Base-by-base conservation (phyloP, 2,329 filamentous ascomycete species). In the Aspergillus eucalypticola region DNA sequence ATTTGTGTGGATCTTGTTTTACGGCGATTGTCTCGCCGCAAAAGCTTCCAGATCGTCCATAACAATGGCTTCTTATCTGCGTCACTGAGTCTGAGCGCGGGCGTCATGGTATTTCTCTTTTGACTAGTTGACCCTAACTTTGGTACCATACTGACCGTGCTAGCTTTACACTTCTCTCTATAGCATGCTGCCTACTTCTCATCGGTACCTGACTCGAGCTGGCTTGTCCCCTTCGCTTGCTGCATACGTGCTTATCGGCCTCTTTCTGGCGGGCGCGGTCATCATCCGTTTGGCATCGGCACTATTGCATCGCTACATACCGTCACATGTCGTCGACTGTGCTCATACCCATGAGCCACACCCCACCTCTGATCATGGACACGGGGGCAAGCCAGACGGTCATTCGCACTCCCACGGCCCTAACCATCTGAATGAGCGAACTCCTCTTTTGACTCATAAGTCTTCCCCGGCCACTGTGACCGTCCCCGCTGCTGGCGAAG, bases 161-260 rank as follows among this genome's bases (percentile, higher is more conserved):
- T 41, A 96, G 92, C 84, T 96, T 42, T 97, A 96, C 76, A 96
- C 93, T 38, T 88, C 94, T 1, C 79, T 98, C 29, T 96, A 93
- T 75, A 95, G 88, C 76, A 97, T 98, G 90, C 84, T 98, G 7
- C 94, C 94, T 8, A 92, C 91, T 19, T 88, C 94, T 2, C 92
- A 90, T 71, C 82, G 82, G 41, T 96, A 96, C 71, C 83, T 99
- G 3, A 81, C 84, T 60, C 82, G 87, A 57, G 89, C 87, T 54
- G 88, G 87, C 15, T 88, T 88, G 75, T 82, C 85, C 7, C 81
- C 90, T 3, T 85, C 88, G 62, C 73, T 78, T 2, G 91, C 93
- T 5, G 88, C 79, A 3, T 82, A 76, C 62, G 71, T 73, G 0
- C 69, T 81, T 38, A 81, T 80, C 56, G 74, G 75, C 8, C 71